Percentiles rank a stretch among this genome's conserved stretches.
Conservation (phyloP, 2,329 filamentous ascomycete species). For the Neofusicoccum parvum region DNA sequence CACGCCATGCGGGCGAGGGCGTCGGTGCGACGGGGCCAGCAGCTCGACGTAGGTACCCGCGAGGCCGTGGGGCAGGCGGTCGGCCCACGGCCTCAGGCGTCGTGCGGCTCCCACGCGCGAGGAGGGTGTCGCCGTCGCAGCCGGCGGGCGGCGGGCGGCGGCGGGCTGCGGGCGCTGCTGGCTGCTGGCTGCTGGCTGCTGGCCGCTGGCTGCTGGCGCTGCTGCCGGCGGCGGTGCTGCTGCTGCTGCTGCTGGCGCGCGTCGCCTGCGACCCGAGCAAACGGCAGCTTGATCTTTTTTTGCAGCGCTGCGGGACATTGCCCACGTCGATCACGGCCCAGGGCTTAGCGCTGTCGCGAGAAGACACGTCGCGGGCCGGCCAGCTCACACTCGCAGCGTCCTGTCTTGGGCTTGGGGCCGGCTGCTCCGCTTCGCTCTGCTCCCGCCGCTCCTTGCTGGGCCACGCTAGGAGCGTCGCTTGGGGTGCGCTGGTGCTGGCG, state of each 20-base stretch:
- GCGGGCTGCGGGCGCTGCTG: too few species aligned
- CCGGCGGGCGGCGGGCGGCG: too few species aligned
- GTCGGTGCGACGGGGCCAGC: slow-evolving; percentile 3
- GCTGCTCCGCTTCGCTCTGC: slow-evolving; percentile 4
- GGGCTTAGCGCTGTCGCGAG: slow-evolving; percentile 13
- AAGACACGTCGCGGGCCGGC: slow-evolving; percentile 20
- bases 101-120: not conserved
- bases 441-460: slow-evolving; percentile 2
- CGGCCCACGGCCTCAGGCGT: not conserved
- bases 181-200: too few species aligned
- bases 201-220: too few species aligned
- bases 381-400: slow-evolving; percentile 20
- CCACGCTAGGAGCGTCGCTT: not conserved
- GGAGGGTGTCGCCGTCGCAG: too few species aligned
- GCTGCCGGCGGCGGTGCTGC: not conserved
- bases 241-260: not conserved
- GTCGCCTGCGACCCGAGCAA: slow-evolving; percentile 1
- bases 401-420: slow-evolving; percentile 9
- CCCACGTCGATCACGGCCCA: slow-evolving; percentile 10
- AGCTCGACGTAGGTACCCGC: slow-evolving; percentile 11
- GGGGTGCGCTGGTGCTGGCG: slow-evolving; percentile 10
- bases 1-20: slow-evolving; percentile 3
- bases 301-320: slow-evolving; percentile 2
- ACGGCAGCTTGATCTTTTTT: slow-evolving; percentile 12
- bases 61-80: not conserved